Percentiles rank a stretch among this genome's conserved stretches.
Conservation (phyloP, 2,329 filamentous ascomycete genomes). For the Paecilomyces sp. region DNA sequence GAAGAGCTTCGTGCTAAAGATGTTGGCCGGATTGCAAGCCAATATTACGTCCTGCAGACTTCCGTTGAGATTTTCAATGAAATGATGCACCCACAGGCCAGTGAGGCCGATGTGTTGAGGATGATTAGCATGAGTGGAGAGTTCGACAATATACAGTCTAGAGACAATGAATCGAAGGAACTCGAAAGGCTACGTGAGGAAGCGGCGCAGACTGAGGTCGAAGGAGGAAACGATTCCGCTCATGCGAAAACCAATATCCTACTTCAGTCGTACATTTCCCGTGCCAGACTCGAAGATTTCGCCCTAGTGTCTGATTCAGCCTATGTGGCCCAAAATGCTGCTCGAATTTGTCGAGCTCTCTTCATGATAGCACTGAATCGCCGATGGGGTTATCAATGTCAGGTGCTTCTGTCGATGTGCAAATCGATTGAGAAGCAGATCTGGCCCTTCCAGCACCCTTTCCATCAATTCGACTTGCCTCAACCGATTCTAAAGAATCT, state of each 20-base stretch:
- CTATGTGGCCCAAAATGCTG: slow-evolving; percentile 92
- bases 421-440: slow-evolving; percentile 96
- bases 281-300: slow-evolving; percentile 83
- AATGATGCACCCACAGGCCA: slow-evolving; percentile 79
- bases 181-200: slow-evolving; percentile 66
- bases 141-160: slow-evolving; percentile 91
- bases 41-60: slow-evolving; percentile 90
- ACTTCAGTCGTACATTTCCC: slow-evolving; percentile 87
- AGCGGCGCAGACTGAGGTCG: slow-evolving; percentile 69
- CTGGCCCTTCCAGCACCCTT: slow-evolving; percentile 90
- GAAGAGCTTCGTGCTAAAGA: slow-evolving; percentile 93
- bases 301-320: slow-evolving; percentile 84
- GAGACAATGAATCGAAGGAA: slow-evolving; percentile 86
- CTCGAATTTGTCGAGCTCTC: slow-evolving; percentile 84
- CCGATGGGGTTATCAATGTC: slow-evolving; percentile 90
- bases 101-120: slow-evolving; percentile 84
- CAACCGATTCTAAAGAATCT: slow-evolving; percentile 76
- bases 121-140: slow-evolving; percentile 98
- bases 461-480: slow-evolving; percentile 89
- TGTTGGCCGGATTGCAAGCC: slow-evolving; percentile 90
- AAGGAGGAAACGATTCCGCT: slow-evolving; percentile 57
- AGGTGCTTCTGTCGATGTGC: slow-evolving; percentile 82
- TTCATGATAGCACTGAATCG: slow-evolving; percentile 98
- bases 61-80: slow-evolving; percentile 95
- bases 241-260: slow-evolving; percentile 95